Evolutionary conservation across 371 early-diverging fungal species (phyloP).

Genomic region (Mucor velutinosus): DNA sequence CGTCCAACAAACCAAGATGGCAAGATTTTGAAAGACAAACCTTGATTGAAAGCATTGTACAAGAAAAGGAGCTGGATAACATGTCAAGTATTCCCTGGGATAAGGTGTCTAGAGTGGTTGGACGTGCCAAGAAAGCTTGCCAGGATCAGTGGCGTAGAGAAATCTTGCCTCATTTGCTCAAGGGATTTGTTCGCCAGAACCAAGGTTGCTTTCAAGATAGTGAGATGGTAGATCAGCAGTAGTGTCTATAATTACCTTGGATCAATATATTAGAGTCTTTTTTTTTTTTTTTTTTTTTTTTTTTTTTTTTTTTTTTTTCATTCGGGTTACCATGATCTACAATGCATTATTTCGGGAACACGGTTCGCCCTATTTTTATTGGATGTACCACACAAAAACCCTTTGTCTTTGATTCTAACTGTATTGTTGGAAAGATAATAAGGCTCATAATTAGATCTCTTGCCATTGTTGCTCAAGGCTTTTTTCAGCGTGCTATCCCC

Average conservation of each 20-base stretch:
- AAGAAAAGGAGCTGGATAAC: slow-evolving; percentile 40
- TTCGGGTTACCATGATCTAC: background rate
- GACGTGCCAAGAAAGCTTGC: slow-evolving; percentile 45
- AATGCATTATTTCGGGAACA: background rate
- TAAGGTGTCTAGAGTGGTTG: slow-evolving; percentile 33
- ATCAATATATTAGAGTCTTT: background rate
- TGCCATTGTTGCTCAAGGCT: background rate
- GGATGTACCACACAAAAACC: background rate
- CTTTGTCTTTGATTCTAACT: background rate
- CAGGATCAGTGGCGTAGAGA: slow-evolving; percentile 56
- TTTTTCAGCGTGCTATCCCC: background rate
- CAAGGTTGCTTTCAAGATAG: background rate
- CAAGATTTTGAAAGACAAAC: slow-evolving; percentile 29
- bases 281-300: background rate
- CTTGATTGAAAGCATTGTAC: slow-evolving; percentile 36
- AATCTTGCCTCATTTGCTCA: slow-evolving; percentile 22
- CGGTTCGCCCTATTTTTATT: background rate
- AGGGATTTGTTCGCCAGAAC: background rate
- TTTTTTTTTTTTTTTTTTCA: no score
- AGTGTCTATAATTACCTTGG: background rate
- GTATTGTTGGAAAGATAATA: background rate
- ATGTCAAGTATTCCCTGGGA: slow-evolving; percentile 48
- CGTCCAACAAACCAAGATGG: slow-evolving; percentile 38
- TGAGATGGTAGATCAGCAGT: background rate
- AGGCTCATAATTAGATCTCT: background rate